Evolutionary conservation across 768 basidiomycete genomes (phyloP).

Genomic region (Boletus coccyginus): DNA sequence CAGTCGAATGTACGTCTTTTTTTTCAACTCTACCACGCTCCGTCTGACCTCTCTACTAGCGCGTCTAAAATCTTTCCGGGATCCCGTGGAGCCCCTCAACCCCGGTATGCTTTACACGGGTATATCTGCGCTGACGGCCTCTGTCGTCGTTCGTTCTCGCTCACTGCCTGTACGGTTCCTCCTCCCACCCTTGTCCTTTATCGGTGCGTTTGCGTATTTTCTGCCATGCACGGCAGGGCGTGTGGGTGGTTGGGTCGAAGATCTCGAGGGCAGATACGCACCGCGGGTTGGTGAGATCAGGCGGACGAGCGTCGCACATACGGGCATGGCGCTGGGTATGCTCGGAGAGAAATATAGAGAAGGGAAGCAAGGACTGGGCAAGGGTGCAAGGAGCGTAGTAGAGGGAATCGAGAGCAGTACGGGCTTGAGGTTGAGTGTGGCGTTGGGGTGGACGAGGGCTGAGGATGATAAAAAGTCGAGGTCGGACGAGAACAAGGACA

Average conservation of each 20-base stretch:
- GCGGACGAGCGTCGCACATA: constrained; percentile 58
- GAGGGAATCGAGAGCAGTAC: constrained; percentile 63
- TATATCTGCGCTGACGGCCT: constrained; percentile 83
- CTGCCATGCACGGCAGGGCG: constrained; percentile 80
- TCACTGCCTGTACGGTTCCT: constrained; percentile 62
- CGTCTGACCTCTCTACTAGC: constrained; percentile 39
- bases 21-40: background rate
- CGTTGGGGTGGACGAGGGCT: constrained; percentile 42
- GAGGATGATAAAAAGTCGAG: constrained; percentile 10
- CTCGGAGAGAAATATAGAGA: constrained; percentile 49
- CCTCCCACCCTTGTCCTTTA: constrained; percentile 73
- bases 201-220: constrained; percentile 76
- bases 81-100: constrained; percentile 77
- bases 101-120: constrained; percentile 92
- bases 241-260: constrained; percentile 59
- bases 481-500: constrained; percentile 13
- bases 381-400: constrained; percentile 46
- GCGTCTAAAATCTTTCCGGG: constrained; percentile 79
- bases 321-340: constrained; percentile 55
- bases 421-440: constrained; percentile 69
- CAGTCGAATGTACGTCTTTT: constrained; percentile 70
- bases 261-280: constrained; percentile 68
- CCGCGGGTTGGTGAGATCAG: constrained; percentile 71
- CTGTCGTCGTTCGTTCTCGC: constrained; percentile 81
- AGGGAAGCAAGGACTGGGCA: constrained; percentile 43